These are phyloP conservation scores for Pulveroboletus sp. DNA, from an alignment of 768 basidiomycete genomes.

Conservation along the genomic window DNA sequence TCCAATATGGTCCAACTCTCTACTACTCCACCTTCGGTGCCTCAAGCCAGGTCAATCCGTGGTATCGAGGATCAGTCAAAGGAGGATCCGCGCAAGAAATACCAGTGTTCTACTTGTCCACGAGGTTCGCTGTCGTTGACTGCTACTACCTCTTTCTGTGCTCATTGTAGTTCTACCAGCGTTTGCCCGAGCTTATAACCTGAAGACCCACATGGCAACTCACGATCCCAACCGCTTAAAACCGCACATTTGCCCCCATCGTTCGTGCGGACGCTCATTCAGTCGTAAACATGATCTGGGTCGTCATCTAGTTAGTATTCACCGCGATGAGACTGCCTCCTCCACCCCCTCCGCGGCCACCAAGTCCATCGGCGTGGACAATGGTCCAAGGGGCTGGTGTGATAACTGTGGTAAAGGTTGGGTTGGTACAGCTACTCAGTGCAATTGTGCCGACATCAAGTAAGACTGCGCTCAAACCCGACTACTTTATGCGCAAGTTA, in stretches of 20 bases:
- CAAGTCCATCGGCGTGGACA: conserved; percentile 64
- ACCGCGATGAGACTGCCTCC: conserved; percentile 59
- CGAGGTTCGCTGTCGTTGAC: conserved; percentile 44
- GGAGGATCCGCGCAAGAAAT: conserved; percentile 71
- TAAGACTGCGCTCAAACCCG: conserved; percentile 30
- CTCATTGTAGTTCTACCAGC: conserved; percentile 39
- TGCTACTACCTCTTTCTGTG: neutral
- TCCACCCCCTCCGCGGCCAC: conserved; percentile 36
- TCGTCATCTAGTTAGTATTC: conserved; percentile 83
- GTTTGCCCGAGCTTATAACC: conserved; percentile 89
- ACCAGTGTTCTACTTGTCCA: conserved; percentile 70
- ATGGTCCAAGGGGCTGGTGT: conserved; percentile 63
- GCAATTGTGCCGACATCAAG: conserved; percentile 64
- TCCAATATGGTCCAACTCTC: conserved; percentile 50
- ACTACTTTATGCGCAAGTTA: conserved; percentile 28
- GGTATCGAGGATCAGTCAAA: conserved; percentile 41
- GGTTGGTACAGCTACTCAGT: conserved; percentile 49
- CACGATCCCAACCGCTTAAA: conserved; percentile 91
- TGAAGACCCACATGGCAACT: conserved; percentile 93
- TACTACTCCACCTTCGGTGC: conserved; percentile 38
- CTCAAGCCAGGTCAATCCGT: conserved; percentile 35
- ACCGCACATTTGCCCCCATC: conserved; percentile 84
- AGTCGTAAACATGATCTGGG: conserved; percentile 93
- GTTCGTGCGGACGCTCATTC: conserved; percentile 83
- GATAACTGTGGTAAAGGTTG: conserved; percentile 68